phyloP scores from a whole-genome alignment of 768 basidiomycete genomes.

The Russula griseocarnosa region DNA sequence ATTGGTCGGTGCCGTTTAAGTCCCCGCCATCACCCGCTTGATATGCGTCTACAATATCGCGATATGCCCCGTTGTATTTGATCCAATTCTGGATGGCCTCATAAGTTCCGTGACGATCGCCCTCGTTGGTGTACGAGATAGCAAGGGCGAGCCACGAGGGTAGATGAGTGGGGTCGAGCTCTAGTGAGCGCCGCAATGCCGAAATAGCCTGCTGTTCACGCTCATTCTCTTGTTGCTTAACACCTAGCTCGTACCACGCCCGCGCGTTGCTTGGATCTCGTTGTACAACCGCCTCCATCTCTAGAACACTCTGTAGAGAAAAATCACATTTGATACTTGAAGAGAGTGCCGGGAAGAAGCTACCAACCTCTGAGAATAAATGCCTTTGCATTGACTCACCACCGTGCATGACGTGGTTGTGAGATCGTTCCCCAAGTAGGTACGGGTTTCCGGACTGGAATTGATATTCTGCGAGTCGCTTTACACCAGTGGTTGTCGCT shows the following conservation, averaged over 20 bases:
- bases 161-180: constrained; percentile 72
- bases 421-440: constrained; percentile 53
- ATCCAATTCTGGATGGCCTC: constrained; percentile 85
- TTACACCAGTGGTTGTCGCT: constrained; percentile 63
- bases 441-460: constrained; percentile 82
- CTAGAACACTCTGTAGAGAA: constrained; percentile 66
- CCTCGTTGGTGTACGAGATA: constrained; percentile 89
- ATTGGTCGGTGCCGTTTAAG: constrained; percentile 38
- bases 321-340: constrained; percentile 11
- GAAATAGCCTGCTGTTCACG: constrained; percentile 86
- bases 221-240: constrained; percentile 98
- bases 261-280: constrained; percentile 61
- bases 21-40: constrained; percentile 34
- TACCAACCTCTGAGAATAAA: constrained; percentile 42
- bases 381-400: constrained; percentile 23
- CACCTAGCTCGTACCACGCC: constrained; percentile 89
- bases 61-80: constrained; percentile 54
- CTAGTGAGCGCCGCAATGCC: constrained; percentile 75
- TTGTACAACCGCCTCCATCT: constrained; percentile 87
- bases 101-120: constrained; percentile 67
- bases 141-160: constrained; percentile 88
- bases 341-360: not conserved
- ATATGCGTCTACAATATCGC: constrained; percentile 41
- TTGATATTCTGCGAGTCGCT: constrained; percentile 53
- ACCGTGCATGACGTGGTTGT: constrained; percentile 41